Base-by-base conservation (phyloP, 768 basidiomycete species). In the Arthromyces matolae region DNA sequence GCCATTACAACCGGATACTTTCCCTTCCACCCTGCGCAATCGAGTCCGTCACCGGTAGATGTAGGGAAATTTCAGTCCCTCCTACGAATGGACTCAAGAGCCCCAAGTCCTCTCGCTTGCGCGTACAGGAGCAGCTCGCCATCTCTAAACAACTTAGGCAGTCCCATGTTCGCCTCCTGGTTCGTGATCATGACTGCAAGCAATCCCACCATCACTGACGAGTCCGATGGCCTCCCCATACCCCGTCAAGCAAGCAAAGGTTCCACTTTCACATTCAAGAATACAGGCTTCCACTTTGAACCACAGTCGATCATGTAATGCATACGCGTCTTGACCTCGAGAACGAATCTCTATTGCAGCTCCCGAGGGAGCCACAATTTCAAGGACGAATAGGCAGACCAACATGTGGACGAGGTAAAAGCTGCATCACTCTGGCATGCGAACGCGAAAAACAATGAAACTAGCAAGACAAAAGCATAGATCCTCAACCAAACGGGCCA, bases 301-400 rank as follows among this genome's bases (percentile, higher is more conserved):
- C 29, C 29, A 42, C 53, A 55, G 56, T 58, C 52, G 40, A 29
- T 47, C 49, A 44, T 43, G 18, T 38, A 37, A 32, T 39, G 50
- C 42, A 20, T 34, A 37, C 36, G 47, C 57, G 36, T 48, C 20
- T 60, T 64, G 69, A 61, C 64, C 68, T 71, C 72, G 78, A 80
- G 79, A 76, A 71, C 76, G 62, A 78, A 73, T 76, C 78, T 78
- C 77, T 80, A 60, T 75, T 76, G 65, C 56, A 59, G 59, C 65
- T 68, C 75, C 75, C 73, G 57, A 31, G 57, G 71, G 64, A 71
- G 56, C 55, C 60, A 51, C 66, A 76, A 76, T 63, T 71, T 67
- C 68, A 66, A 47, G 49, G n/a, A 45, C 41, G 51, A 51, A 35
- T 46, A 47, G 47, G 42, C 13, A 47, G 43, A 60, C 59, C 58